Evolutionary conservation across 331 rosid species (phyloP).

Genomic region (Quercus phellos): DNA sequence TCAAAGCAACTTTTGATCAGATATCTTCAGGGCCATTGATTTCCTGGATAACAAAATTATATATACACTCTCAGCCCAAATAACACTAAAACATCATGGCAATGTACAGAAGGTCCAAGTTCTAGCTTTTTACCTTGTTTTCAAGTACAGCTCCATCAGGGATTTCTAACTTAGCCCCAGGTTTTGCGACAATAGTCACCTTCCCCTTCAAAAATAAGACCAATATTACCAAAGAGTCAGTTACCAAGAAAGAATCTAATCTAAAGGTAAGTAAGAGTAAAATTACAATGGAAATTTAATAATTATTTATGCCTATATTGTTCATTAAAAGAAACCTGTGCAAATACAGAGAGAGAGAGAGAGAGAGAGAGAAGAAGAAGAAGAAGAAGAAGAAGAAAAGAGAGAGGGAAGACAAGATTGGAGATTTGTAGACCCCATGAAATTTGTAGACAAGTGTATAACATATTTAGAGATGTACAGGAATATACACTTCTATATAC

Average conservation of each 20-base stretch:
- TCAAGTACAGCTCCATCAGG: slow-evolving; percentile 53
- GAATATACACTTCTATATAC: too few relatives aligned
- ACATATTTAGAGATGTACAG: too few relatives aligned
- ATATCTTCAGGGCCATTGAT: slow-evolving; percentile 60
- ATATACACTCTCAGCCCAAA: slow-evolving; percentile 2
- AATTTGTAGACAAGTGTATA: too few relatives aligned
- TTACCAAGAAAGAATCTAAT: not conserved
- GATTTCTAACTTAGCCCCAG: slow-evolving; percentile 54
- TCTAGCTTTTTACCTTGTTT: slow-evolving; percentile 48
- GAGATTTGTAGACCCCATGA: too few relatives aligned
- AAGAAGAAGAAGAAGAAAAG: too few relatives aligned
- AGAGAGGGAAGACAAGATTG: too few relatives aligned
- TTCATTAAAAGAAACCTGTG: not conserved
- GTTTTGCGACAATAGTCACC: slow-evolving; percentile 41
- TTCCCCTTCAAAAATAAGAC: slow-evolving; percentile 42
- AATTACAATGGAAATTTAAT: not conserved
- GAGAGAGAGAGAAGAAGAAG: too few relatives aligned
- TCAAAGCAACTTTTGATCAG: slow-evolving; percentile 16
- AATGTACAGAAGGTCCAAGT: not conserved
- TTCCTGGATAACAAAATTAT: slow-evolving; percentile 33
- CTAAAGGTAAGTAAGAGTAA: not conserved
- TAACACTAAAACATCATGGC: not conserved
- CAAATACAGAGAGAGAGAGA: too few relatives aligned
- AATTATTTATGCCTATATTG: not conserved
- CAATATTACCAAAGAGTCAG: not conserved